Evolutionary conservation across 495 filamentous ascomycete species (phyloP).

Genomic region (Hypoxylon trugodes): DNA sequence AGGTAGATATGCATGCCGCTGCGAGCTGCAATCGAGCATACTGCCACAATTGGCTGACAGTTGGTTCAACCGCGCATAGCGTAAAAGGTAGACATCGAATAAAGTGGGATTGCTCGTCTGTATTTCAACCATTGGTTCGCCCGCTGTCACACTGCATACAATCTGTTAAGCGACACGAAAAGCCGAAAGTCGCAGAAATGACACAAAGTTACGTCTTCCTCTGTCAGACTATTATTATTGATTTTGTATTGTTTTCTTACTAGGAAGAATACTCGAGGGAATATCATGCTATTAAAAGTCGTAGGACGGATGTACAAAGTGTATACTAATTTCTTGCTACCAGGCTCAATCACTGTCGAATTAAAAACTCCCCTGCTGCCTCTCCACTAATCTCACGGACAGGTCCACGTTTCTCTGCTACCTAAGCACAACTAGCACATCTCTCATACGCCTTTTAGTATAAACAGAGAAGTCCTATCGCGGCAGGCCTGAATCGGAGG

Average conservation of each 20-base stretch:
- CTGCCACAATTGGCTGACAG: constrained; percentile 27
- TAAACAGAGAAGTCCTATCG: constrained; percentile 34
- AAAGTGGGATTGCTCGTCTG: constrained; percentile 20
- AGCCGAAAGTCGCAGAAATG: constrained; percentile 30
- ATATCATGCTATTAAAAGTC: constrained; percentile 45
- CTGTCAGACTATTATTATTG: no score
- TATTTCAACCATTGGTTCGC: constrained; percentile 20
- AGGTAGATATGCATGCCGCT: constrained; percentile 33
- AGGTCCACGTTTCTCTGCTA: constrained; percentile 27
- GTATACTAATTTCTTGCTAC: constrained; percentile 46
- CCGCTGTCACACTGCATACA: constrained; percentile 35
- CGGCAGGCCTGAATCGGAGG: constrained; percentile 36
- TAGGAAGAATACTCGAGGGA: constrained; percentile 26
- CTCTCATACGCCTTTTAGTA: constrained; percentile 22
- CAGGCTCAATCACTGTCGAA: constrained; percentile 40
- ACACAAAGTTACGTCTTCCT: no score
- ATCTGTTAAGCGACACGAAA: constrained; percentile 10
- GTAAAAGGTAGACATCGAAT: constrained; percentile 31
- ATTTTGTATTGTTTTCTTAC: background rate
- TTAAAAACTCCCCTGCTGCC: constrained; percentile 35
- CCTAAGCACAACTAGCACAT: constrained; percentile 28
- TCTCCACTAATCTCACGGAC: constrained; percentile 28
- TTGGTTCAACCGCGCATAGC: constrained; percentile 38
- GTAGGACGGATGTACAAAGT: constrained; percentile 47
- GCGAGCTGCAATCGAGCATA: constrained; percentile 34